A percentile compares a stretch with the other conserved stretches of the same genome.
Evolutionary conservation across 2,329 filamentous ascomycete species (phyloP).

Genomic region (Cladosporium sphaerospermum): DNA sequence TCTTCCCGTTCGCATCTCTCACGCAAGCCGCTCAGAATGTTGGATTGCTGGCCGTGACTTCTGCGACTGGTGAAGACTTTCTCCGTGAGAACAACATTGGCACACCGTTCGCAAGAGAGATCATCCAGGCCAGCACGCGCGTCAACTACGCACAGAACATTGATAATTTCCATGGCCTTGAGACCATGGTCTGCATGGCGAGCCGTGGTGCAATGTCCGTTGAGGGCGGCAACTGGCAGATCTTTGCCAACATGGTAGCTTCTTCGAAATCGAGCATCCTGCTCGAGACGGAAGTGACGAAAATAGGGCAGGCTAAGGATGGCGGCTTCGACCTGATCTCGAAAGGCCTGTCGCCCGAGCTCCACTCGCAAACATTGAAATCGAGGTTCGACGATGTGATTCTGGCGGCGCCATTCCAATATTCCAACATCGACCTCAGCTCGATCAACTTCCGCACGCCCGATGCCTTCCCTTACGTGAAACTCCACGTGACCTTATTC

Average conservation of each 20-base stretch:
- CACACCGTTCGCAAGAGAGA: conserved; percentile 63
- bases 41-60: conserved; percentile 60
- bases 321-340: background rate
- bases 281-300: conserved; percentile 62
- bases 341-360: background rate
- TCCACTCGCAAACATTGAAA: background rate
- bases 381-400: conserved; percentile 53
- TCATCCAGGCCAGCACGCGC: conserved; percentile 83
- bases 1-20: conserved; percentile 79
- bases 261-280: conserved; percentile 55
- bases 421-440: conserved; percentile 57
- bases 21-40: conserved; percentile 62
- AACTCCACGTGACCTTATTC: conserved; percentile 84
- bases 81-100: conserved; percentile 63
- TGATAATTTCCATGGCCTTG: conserved; percentile 76
- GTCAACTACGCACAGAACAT: conserved; percentile 95
- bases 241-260: conserved; percentile 77
- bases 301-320: conserved; percentile 39
- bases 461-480: conserved; percentile 76
- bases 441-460: conserved; percentile 47
- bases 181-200: conserved; percentile 88
- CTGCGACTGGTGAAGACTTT: conserved; percentile 66
- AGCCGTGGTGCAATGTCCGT: conserved; percentile 76
- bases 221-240: conserved; percentile 84
- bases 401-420: conserved; percentile 78